Conservation (phyloP, 305 asterid genomes). For the Nicotiana rustica region DNA sequence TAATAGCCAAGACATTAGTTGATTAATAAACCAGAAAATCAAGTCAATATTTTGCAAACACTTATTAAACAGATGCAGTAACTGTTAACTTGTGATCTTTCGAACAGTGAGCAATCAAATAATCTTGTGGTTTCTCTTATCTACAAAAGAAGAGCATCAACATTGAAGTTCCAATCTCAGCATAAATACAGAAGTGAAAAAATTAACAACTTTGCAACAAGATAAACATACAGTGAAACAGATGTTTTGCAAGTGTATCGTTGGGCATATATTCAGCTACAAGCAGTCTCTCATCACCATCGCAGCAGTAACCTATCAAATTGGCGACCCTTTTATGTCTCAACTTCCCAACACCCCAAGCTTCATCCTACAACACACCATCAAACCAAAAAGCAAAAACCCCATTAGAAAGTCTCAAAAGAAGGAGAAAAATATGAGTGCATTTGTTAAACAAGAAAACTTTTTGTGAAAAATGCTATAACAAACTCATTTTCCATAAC, state of each 20-base stretch:
- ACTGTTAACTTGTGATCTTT: not conserved
- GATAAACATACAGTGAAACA: constrained; percentile 79
- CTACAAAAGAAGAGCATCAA: not conserved
- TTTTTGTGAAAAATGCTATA: too few species aligned
- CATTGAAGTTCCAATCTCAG: not conserved
- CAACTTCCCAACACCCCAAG: constrained; percentile 92
- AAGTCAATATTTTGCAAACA: not conserved
- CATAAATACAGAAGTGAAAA: not conserved
- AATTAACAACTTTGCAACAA: not conserved
- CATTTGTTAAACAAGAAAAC: too few species aligned
- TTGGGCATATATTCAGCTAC: constrained; percentile 98
- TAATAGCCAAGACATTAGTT: not conserved
- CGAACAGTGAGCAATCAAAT: constrained; percentile 17
- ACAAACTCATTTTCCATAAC: too few species aligned
- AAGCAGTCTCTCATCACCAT: constrained; percentile 94
- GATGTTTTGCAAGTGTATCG: constrained; percentile 96
- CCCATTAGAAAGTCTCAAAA: not conserved
- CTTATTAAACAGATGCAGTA: not conserved
- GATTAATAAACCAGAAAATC: not conserved
- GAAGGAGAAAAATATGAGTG: not conserved
- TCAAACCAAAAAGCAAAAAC: not conserved
- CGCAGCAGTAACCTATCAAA: constrained; percentile 96
- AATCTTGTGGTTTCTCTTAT: not conserved
- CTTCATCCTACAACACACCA: constrained; percentile 69
- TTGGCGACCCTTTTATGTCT: constrained; percentile 90